phyloP scores from a whole-genome alignment of 495 filamentous ascomycete species.

The Gamarada debralockiae region DNA sequence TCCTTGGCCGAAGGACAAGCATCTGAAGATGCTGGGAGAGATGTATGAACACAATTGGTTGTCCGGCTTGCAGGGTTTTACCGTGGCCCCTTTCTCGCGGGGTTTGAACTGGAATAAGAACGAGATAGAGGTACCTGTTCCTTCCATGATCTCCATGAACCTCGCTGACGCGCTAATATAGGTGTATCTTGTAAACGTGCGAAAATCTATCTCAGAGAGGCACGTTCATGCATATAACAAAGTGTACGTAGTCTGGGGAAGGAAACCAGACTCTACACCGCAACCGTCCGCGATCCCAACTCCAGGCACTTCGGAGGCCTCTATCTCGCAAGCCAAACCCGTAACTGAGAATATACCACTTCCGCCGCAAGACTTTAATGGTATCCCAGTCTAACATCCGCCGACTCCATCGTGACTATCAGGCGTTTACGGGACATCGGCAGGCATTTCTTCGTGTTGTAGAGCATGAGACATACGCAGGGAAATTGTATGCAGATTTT shows the following conservation, averaged over 20 bases:
- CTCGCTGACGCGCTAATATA: slow-evolving; percentile 17
- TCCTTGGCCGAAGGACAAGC: slow-evolving; percentile 43
- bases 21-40: slow-evolving; percentile 36
- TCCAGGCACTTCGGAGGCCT: too few species aligned
- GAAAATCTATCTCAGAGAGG: slow-evolving; percentile 49
- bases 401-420: too few species aligned
- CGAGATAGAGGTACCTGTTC: slow-evolving; percentile 24
- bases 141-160: not conserved
- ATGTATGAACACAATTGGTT: slow-evolving; percentile 39
- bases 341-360: too few species aligned
- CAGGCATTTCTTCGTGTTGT: too few species aligned
- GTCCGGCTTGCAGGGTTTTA: slow-evolving; percentile 18
- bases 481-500: too few species aligned
- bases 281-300: too few species aligned
- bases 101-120: slow-evolving; percentile 20
- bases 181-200: slow-evolving; percentile 56
- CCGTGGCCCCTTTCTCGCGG: slow-evolving; percentile 14
- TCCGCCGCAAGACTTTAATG: too few species aligned
- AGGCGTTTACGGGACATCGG: too few species aligned
- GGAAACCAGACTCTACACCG: too few species aligned
- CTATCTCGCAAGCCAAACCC: too few species aligned
- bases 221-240: slow-evolving; percentile 52
- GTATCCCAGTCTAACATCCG: too few species aligned
- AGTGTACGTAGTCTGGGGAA: slow-evolving; percentile 49
- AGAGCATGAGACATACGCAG: too few species aligned